Base-by-base conservation (phyloP, 495 filamentous ascomycete genomes). In the Hyaloscypha finlandica region DNA sequence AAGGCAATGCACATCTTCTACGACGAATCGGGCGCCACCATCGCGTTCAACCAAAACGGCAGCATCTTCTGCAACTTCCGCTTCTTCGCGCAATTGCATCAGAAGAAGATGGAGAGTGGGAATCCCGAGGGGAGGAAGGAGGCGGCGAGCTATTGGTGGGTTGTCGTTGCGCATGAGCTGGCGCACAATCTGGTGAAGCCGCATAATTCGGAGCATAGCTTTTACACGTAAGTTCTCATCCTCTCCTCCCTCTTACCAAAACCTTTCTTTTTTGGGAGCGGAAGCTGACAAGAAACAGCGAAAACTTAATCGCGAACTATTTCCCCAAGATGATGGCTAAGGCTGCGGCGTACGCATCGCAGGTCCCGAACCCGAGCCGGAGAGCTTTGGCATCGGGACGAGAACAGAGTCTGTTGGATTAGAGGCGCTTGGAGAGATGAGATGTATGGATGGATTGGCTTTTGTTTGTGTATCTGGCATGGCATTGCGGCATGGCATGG, bases 11-110 rank as follows among this genome's bases (percentile, higher is more conserved):
- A 96, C 74, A 89, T 98, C 67, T 97, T 93, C 82, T 93, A 92
- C 69, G 93, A 97, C 67, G 85, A 89, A 22, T 78, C 80, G 9
- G 89, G 92, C 9, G 84, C 83, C 68, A 92, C 93, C 2, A 97
- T 99, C 66, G 95, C 96, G 0, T 99, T 99, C 84, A 99, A 98
- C 74, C 81, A 81, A 29, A 83, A 84, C 51, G 93, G 94, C 56
- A 90, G 88, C 70, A 85, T 98, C 37, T 98, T 98, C 81, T 97
- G 93, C 82, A 99, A 98, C 72, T 85, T 93, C 68, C 83, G 91
- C 39, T 97, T 92, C 78, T 98, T 93, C 71, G 82, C 89, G 59
- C 86, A 93, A 70, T 76, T 96, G 33, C 95, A 99, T 75, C 77
- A 84, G 61, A 74, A 76, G 32, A 73, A 80, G 51, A 59, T 72